Percentiles rank a stretch among this genome's conserved stretches.
These are phyloP conservation scores for Crepidotus variabilis DNA, from an alignment of 768 basidiomycete genomes.

Conservation along the genomic window DNA sequence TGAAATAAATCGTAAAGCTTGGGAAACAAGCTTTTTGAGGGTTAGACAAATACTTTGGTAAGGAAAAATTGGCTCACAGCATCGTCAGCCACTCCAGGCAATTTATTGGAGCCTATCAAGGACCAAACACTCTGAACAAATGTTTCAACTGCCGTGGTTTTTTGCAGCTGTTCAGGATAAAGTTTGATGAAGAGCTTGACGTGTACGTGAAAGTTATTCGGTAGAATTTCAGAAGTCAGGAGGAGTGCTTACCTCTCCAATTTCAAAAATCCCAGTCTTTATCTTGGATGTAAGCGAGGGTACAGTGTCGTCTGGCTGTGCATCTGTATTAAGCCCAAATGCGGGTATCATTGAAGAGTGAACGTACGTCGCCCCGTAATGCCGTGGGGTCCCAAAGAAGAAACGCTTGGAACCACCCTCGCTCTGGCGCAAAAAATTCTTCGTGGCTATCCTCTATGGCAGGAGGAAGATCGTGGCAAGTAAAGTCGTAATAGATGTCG, in stretches of 20 bases:
- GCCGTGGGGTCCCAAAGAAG: conserved; percentile 74
- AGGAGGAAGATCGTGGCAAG: conserved; percentile 92
- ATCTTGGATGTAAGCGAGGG: conserved; percentile 88
- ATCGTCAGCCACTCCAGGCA: conserved; percentile 72
- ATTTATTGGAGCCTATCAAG: conserved; percentile 69
- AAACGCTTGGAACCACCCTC: conserved; percentile 77
- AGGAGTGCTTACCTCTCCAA: conserved; percentile 61
- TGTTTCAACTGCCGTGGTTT: conserved; percentile 57
- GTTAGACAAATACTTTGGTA: background rate
- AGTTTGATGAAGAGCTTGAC: conserved; percentile 74
- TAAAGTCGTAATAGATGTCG: conserved; percentile 91
- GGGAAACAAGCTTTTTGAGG: conserved; percentile 70
- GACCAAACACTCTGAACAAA: conserved; percentile 92
- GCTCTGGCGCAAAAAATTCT: conserved; percentile 71
- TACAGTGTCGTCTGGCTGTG: conserved; percentile 72
- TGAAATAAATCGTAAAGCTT: conserved; percentile 87
- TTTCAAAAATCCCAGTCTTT: conserved; percentile 87
- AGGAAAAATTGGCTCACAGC: conserved; percentile 39
- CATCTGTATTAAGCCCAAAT: conserved; percentile 5
- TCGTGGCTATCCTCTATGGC: conserved; percentile 86
- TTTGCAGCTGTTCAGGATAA: conserved; percentile 73
- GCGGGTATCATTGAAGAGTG: conserved; percentile 3
- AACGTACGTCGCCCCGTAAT: conserved; percentile 65
- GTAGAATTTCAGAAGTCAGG: background rate
- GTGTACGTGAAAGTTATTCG: background rate